Base-by-base conservation (phyloP, 169 alveolate genomes). In the Cardiosporidium cionae region DNA sequence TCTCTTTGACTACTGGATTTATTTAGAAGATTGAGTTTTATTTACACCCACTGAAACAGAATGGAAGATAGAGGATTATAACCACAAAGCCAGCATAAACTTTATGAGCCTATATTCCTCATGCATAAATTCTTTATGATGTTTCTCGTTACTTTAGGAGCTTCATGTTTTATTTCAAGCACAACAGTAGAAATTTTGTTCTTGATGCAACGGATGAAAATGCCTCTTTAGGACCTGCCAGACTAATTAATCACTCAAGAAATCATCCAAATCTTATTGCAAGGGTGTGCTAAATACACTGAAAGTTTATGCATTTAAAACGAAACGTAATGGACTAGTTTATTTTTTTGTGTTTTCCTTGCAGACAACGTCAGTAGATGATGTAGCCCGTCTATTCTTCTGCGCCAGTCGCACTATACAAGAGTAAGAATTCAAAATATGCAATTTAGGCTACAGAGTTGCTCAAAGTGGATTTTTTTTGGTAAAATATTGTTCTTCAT, bases 141-240 rank as follows among this genome's bases (percentile, higher is more conserved):
- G n/a, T 3, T 28, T 4, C 28, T 3, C 16, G n/a, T 27, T 37
- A 73, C 22, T 65, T 32, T 68, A 89, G 94, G 68, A 90, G 93
- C 27, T 91, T 78, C 66, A 91, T 91, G 87, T 91, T 87, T 69
- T 90, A 89, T 67, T 91, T 91, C 86, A 88, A 88, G 32, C 71
- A 78, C 65, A 84, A 90, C 23, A 84, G 78, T 44, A 81, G 78
- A 71, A 81, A 82, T 62, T 89, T 90, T 72, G 80, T 92, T 65
- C 86, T 91, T 62, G 95, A 91, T 70, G 92, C 95, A n/a, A 91
- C 94, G 22, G 94, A 89, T 37, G 95, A 91, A 80, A 76, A 73
- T 54, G 74, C 77, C 6, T 81, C 81, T 31, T 88, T 85, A 29
- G 94, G 93, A 2, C 92, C 92, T 7, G 95, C 95, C 27, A 74